Base-by-base conservation (phyloP, 1,284 basidiomycete species). In the Coniferiporia sulphurascens region DNA sequence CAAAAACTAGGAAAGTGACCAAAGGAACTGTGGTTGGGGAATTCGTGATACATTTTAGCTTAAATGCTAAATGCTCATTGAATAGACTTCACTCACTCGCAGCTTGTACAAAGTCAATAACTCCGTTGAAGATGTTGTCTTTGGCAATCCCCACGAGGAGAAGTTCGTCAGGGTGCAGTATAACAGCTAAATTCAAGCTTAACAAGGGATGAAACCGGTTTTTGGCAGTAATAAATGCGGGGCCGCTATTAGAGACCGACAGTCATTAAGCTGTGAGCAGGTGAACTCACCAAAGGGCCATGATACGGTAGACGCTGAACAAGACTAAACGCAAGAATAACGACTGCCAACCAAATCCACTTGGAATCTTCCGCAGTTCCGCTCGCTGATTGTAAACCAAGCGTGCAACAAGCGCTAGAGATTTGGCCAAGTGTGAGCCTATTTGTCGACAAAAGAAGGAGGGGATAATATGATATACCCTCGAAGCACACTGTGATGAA, bases 21-120 rank as follows among this genome's bases (percentile, higher is more conserved):
- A 62, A 50, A 13, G 60, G 60, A 44, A 62, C 60, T 62, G 34
- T 21, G n/a, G n/a, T n/a, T n/a, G n/a, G n/a, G n/a, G n/a, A n/a
- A n/a, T n/a, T n/a, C n/a, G n/a, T n/a, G n/a, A n/a, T n/a, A n/a
- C n/a, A n/a, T n/a, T n/a, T n/a, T n/a, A n/a, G n/a, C n/a, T n/a
- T n/a, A n/a, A n/a, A n/a, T n/a, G n/a, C n/a, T 55, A 10, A 51
- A 32, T 13, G 34, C 27, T 32, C 13, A 22, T 49, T 15, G 34
- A 17, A 22, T 19, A n/a, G n/a, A n/a, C n/a, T 10, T n/a, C 19
- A 38, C 60, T 9, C 15, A 62, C 60, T 62, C 10, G 60, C 46
- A 8, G 60, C 60, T 34, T 62, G 60, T 19, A 62, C 27, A 35
- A 21, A 58, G 35, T 62, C 60, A 10, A 62, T 62, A 35, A 62